Evolutionary conservation across 2,329 filamentous ascomycete species (phyloP).

Genomic region (Ceratocystis colombiana): DNA sequence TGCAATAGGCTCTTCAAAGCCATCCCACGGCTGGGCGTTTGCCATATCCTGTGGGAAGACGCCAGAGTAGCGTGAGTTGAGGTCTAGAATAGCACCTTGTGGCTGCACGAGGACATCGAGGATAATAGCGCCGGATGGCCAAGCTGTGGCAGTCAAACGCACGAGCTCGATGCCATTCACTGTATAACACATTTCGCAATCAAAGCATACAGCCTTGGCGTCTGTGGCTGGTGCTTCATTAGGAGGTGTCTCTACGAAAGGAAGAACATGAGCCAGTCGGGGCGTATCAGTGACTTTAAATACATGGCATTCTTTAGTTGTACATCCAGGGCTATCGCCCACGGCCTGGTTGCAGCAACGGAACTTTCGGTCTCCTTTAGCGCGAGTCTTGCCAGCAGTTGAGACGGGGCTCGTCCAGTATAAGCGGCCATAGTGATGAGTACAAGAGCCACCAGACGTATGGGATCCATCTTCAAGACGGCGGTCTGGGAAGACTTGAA

Average conservation of each 20-base stretch:
- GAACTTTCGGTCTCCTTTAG: constrained; percentile 38
- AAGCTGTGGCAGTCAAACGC: constrained; percentile 76
- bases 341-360: constrained; percentile 68
- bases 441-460: constrained; percentile 66
- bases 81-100: constrained; percentile 71
- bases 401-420: constrained; percentile 48
- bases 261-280: constrained; percentile 64
- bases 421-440: constrained; percentile 66
- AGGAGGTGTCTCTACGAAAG: constrained; percentile 67
- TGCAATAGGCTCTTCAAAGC: constrained; percentile 30
- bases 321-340: constrained; percentile 67
- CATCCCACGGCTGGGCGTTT: constrained; percentile 50
- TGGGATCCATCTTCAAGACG: constrained; percentile 66
- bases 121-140: constrained; percentile 65
- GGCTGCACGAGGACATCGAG: constrained; percentile 80
- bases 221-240: constrained; percentile 42
- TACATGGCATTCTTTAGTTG: constrained; percentile 61
- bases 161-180: constrained; percentile 79
- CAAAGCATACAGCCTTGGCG: constrained; percentile 66
- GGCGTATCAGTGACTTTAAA: constrained; percentile 73
- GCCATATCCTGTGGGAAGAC: constrained; percentile 68
- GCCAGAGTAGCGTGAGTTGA: constrained; percentile 88
- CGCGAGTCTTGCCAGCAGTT: constrained; percentile 41
- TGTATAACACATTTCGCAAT: constrained; percentile 98
- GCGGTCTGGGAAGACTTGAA: constrained; percentile 84